Evolutionary conservation across 441 rosid species (phyloP).

Genomic region (Gossypium lobatum): DNA sequence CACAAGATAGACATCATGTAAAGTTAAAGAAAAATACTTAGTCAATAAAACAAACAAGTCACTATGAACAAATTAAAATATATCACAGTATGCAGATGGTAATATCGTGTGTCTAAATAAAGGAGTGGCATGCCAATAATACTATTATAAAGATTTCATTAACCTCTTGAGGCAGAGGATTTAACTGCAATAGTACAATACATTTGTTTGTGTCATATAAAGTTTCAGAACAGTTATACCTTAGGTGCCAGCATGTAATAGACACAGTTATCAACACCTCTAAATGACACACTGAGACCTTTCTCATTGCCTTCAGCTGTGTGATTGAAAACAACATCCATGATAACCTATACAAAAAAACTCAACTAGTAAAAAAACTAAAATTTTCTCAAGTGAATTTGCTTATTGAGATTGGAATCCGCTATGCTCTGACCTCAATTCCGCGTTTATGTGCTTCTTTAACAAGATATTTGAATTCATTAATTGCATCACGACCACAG

Average conservation of each 20-base stretch:
- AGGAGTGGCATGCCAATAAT: not conserved
- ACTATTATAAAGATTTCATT: constrained; percentile 6
- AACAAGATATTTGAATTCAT: constrained; percentile 80
- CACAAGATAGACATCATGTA: not conserved
- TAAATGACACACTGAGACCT: constrained; percentile 81
- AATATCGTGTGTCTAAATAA: not conserved
- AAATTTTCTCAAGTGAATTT: constrained; percentile 2
- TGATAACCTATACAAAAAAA: constrained; percentile 57
- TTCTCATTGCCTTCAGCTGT: constrained; percentile 96
- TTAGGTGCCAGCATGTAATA: constrained; percentile 97
- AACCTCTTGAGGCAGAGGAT: not conserved
- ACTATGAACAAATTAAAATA: not conserved
- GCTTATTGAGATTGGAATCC: constrained; percentile 14
- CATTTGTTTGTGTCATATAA: not conserved
- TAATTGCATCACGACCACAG: constrained; percentile 65
- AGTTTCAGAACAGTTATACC: constrained; percentile 38
- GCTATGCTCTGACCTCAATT: constrained; percentile 63
- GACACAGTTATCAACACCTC: constrained; percentile 87
- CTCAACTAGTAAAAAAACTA: constrained; percentile 15
- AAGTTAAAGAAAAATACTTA: not conserved
- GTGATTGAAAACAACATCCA: constrained; percentile 98
- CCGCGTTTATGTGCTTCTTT: constrained; percentile 93
- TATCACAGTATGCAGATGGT: not conserved
- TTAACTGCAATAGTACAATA: not conserved
- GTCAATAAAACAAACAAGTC: not conserved